A percentile compares a stretch with the other conserved stretches of the same genome.
Conservation (phyloP, 805 yeast genomes). For the Cephaloascus fragrans region DNA sequence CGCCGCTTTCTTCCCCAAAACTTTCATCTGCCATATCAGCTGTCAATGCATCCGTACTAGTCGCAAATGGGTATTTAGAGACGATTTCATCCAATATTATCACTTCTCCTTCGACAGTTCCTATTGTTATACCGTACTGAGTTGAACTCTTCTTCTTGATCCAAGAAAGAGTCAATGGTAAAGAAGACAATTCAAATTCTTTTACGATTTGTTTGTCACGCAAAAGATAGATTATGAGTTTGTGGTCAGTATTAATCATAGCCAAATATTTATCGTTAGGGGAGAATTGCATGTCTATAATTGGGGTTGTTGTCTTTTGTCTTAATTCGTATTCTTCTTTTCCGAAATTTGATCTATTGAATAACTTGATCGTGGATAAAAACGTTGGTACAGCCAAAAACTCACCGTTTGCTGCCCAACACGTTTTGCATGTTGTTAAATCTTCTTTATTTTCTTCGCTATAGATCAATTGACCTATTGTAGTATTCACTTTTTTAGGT, state of each 20-base stretch:
- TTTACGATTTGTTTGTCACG: constrained; percentile 16
- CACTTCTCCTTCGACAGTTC: constrained; percentile 33
- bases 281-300: constrained; percentile 50
- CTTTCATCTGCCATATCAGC: constrained; percentile 21
- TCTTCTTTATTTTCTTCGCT: constrained; percentile 32
- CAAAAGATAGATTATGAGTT: constrained; percentile 48
- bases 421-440: constrained; percentile 41
- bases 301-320: constrained; percentile 12
- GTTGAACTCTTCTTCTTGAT: constrained; percentile 8
- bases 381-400: constrained; percentile 58
- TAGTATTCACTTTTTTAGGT: constrained; percentile 21
- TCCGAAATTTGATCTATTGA: constrained; percentile 24
- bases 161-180: constrained; percentile 23
- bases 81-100: constrained; percentile 12
- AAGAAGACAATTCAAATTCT: constrained; percentile 12
- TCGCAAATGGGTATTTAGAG: constrained; percentile 1
- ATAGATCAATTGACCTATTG: constrained; percentile 24
- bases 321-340: constrained; percentile 2
- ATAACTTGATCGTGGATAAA: constrained; percentile 35
- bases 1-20: constrained; percentile 7
- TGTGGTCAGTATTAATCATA: constrained; percentile 40
- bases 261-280: constrained; percentile 56
- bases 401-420: constrained; percentile 68
- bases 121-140: constrained; percentile 21
- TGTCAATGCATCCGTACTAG: constrained; percentile 11